phyloP scores from a whole-genome alignment of 164 flowering plant species.

The Tinospora cordifolia region DNA sequence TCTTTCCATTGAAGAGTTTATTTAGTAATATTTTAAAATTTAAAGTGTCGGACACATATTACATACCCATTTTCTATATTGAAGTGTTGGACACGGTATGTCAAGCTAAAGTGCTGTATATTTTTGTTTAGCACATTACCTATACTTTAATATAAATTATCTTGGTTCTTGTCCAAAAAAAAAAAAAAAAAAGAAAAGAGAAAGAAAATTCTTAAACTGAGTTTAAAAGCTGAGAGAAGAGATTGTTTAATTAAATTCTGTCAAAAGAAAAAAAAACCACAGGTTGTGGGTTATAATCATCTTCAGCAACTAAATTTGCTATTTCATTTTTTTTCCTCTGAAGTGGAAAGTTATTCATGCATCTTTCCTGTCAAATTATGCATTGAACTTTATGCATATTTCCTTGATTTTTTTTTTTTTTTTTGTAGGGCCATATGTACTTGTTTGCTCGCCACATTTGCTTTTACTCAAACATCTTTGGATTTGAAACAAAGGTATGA shows the following conservation, averaged over 20 bases:
- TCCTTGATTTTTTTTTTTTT: background rate
- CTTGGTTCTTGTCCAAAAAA: too few species aligned
- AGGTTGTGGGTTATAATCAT: background rate
- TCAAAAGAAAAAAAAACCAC: too few species aligned
- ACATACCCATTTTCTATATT: too few species aligned
- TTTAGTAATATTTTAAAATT: too few species aligned
- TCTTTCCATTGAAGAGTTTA: too few species aligned
- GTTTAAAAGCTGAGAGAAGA: background rate
- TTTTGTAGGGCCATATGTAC: conserved; percentile 91
- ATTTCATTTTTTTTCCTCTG: background rate
- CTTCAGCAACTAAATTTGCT: background rate
- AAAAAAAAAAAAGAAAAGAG: too few species aligned
- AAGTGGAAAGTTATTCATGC: background rate
- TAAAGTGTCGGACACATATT: too few species aligned
- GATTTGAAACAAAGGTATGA: conserved; percentile 92
- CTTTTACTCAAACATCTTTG: conserved; percentile 95
- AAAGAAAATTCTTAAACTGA: background rate
- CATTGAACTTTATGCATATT: background rate
- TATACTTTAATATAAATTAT: too few species aligned
- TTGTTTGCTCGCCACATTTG: conserved; percentile 68
- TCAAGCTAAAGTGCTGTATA: too few species aligned
- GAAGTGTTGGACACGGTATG: too few species aligned
- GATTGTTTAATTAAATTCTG: background rate
- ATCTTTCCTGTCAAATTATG: background rate
- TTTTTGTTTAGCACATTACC: too few species aligned